Base-by-base conservation (phyloP, 139 green algal genomes). In the Asterochloris erici region DNA sequence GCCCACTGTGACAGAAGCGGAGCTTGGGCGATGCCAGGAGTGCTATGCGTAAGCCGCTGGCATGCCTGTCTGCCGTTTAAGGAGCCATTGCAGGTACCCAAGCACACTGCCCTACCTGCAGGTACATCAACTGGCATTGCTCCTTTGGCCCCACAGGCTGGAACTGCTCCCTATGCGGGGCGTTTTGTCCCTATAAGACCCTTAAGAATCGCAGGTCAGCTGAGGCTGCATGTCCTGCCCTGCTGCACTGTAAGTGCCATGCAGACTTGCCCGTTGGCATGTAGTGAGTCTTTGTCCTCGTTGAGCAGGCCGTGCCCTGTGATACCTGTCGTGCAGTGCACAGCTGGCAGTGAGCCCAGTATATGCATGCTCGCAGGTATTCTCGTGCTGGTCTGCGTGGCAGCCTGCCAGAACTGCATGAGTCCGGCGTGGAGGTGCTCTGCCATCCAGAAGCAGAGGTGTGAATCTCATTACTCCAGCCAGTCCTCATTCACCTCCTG, bases 121-220 rank as follows among this genome's bases (percentile, higher is more conserved):
- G 88, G 27, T 95, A 95, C 83, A 88, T 93, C 74, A 95, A 94
- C 76, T 73, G 81, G 68, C 85, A 91, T 63, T 96, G 90, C 78
- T 38, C 82, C 12, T 88, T 95, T 23, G 84, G 90, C 21, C 62
- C 73, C 10, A 77, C 62, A 23, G 84, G 89, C 54, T 96, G 92
- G 89, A 73, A 68, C 0, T 97, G 94, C 88, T 85, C 88, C 14
- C 82, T 97, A 54, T 97, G 94, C 81, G 91, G 93, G 54, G 77
- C 79, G 4, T 86, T 88, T 73, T 93, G 91, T 47, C 79, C 85
- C n/a, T 90, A 90, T 74, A 68, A 62, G 15, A 66, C 12, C 4
- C 14, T 66, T 0, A 78, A 28, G 13, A 74, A 86, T n/a, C 81
- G 75, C 61, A 86, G 84, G 78, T 85, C 82, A 54, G 83, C 63